phyloP scores from a whole-genome alignment of 306 rosid species.

The Dalbergia cochinchinensis region DNA sequence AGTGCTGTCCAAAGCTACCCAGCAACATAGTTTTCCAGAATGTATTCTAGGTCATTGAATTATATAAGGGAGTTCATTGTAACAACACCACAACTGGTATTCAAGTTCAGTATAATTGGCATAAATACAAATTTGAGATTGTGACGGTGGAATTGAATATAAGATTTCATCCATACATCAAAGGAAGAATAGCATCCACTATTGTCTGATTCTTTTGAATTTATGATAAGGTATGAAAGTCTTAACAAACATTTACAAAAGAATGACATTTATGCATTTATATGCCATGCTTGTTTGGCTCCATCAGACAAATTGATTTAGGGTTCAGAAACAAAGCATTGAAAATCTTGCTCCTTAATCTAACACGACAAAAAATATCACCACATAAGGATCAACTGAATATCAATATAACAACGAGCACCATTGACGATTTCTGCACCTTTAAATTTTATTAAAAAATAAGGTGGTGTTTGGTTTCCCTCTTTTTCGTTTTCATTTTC shows the following conservation, averaged over 20 bases:
- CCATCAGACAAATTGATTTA: constrained; percentile 13
- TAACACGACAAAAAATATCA: constrained; percentile 7
- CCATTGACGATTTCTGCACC: background rate
- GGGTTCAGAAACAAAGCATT: constrained; percentile 14
- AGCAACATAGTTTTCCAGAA: background rate
- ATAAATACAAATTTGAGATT: background rate
- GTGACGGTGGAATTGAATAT: background rate
- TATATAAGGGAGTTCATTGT: background rate
- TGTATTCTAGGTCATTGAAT: background rate
- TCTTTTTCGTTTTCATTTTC: no score
- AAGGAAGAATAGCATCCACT: background rate
- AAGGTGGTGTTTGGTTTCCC: no score
- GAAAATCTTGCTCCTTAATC: constrained; percentile 1
- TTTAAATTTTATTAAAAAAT: no score
- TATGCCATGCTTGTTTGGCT: background rate
- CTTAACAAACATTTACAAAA: background rate
- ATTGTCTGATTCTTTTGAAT: background rate
- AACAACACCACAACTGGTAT: background rate
- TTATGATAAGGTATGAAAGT: background rate
- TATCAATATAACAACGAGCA: background rate
- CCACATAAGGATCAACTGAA: constrained; percentile 8
- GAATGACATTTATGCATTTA: background rate
- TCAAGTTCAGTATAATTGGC: background rate
- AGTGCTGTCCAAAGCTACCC: background rate
- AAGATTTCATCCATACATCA: background rate